Base-by-base conservation (phyloP, 2,329 filamentous ascomycete genomes). In the Nannizziopsis arthrosporioides region DNA sequence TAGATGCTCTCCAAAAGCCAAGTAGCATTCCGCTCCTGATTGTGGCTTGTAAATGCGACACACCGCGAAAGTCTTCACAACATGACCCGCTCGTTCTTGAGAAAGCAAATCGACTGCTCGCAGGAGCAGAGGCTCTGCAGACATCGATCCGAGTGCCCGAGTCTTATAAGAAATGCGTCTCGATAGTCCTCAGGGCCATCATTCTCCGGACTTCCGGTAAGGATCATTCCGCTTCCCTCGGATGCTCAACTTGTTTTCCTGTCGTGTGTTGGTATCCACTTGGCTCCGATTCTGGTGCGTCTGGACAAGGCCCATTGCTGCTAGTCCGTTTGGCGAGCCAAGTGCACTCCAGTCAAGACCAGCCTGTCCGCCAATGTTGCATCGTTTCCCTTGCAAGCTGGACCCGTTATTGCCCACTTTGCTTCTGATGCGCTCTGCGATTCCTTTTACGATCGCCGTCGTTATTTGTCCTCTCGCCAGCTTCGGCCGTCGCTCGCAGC, bases 41-140 rank as follows among this genome's bases (percentile, higher is more conserved):
- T 37, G 85, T 93, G 44, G 86, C 87, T 48, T 90, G 82, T 64
- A 95, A 95, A 73, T 94, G 86, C 70, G 90, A 95, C 64, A 77
- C 80, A 44, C 80, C 82, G 42, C 77, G 82, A 53, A 75, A 77
- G 50, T 71, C 79, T 51, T 81, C 84, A 59, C 77, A 86, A 61
- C 73, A 93, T 48, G 80, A 90, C 59, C 77, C 82, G 11, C 73
- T 79, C 22, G 75, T 70, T 48, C 74, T 92, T 49, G 81, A 85
- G 59, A 68, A 76, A 42, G 72, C 77, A 54, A 85, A 84, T 35
- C 72, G 68, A 54, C 61, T 65, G 56, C 76, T 82, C 51, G 75
- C 82, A 12, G 83, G 79, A 56, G 75, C 90, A 53, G 78, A 80
- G 53, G 79, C 82, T 47, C 83, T 87, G 61, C 82, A 84, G 61